Evolutionary conservation across 2,329 filamentous ascomycete genomes (phyloP).

Genomic region (Phaeosphaeria sp.): DNA sequence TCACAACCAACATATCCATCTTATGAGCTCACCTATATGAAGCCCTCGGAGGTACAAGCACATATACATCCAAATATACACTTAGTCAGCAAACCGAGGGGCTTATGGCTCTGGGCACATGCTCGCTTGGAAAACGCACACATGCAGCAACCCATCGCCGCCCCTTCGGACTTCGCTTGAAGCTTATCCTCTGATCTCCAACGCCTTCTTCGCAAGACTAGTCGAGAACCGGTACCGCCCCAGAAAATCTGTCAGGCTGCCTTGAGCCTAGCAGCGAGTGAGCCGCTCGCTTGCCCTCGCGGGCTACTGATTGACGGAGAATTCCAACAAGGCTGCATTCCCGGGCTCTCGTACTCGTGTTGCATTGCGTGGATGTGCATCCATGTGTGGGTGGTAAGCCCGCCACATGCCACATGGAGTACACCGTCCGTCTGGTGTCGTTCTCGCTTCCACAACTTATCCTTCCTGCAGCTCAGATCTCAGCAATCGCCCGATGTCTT

Average conservation of each 20-base stretch:
- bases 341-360: background rate
- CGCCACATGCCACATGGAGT: background rate
- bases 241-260: background rate
- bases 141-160: background rate
- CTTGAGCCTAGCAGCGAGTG: background rate
- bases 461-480: background rate
- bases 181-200: background rate
- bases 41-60: background rate
- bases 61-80: background rate
- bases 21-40: too few species aligned
- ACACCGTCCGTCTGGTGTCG: background rate
- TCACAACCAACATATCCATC: too few species aligned
- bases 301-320: conserved; percentile 5
- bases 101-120: background rate
- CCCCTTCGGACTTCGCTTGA: background rate
- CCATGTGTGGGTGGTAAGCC: background rate
- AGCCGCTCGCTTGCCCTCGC: background rate
- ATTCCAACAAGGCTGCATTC: conserved; percentile 1
- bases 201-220: background rate
- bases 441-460: conserved; percentile 2
- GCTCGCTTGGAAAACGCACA: background rate
- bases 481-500: background rate
- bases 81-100: background rate
- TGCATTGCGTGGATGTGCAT: background rate
- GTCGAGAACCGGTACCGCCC: background rate